Percentiles rank a stretch among this genome's conserved stretches.
Conservation (phyloP, 1,139 yeast species). For the Yamadazyma sp. region DNA sequence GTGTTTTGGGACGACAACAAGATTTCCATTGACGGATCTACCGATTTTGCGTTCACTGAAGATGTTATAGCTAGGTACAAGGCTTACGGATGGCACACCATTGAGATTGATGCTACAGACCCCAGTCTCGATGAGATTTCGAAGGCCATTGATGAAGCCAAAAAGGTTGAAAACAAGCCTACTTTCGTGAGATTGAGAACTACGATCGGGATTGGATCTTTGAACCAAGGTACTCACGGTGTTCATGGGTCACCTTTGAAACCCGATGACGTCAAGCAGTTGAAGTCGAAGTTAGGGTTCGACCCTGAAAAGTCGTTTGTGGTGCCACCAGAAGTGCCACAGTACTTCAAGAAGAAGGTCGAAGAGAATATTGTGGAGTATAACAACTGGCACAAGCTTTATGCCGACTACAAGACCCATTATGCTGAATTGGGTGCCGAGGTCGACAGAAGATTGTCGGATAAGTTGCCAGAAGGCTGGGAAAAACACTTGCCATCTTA, state of each 20-base stretch:
- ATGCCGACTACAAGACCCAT: conserved; percentile 60
- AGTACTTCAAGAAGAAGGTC: conserved; percentile 58
- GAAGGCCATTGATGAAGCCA: conserved; percentile 70
- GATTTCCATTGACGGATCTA: conserved; percentile 94
- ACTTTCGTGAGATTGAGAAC: conserved; percentile 85
- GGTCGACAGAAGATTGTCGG: conserved; percentile 7
- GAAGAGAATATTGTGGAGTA: conserved; percentile 59
- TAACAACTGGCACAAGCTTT: conserved; percentile 67
- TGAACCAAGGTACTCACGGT: conserved; percentile 77
- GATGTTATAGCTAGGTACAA: conserved; percentile 81
- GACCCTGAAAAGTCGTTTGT: conserved; percentile 77
- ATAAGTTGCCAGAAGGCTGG: conserved; percentile 75
- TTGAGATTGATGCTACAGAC: conserved; percentile 78
- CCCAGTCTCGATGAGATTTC: conserved; percentile 69
- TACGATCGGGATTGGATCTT: conserved; percentile 91
- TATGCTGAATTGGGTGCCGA: conserved; percentile 69
- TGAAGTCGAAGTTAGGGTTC: conserved; percentile 82
- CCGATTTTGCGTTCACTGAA: conserved; percentile 89
- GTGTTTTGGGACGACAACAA: conserved; percentile 96
- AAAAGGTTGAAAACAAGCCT: conserved; percentile 69
- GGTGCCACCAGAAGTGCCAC: conserved; percentile 81
- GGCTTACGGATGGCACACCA: conserved; percentile 91
- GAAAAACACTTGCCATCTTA: conserved; percentile 71
- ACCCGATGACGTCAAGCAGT: conserved; percentile 85
- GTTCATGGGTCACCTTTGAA: conserved; percentile 97